Evolutionary conservation across 495 filamentous ascomycete species (phyloP), one percentile per base, ranked within the genome.

Genomic region (Pyronema omphalodes): DNA sequence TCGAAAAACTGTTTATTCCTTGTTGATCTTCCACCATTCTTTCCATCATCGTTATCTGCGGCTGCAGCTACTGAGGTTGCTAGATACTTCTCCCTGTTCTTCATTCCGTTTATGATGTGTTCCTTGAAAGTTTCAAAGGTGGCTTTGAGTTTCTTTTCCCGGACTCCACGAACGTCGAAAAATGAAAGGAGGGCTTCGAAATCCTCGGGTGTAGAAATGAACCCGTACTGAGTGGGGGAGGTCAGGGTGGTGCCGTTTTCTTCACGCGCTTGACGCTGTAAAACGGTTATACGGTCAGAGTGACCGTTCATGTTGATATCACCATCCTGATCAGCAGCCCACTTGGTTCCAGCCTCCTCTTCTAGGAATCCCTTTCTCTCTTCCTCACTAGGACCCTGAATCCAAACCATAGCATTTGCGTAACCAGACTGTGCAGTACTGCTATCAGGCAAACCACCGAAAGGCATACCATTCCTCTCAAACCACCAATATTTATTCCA

Each of bases 401-500:
- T 80, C 91, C 91, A 98, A 40, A 98, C 70, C 52, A 87, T 84
- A 7, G 86, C 91, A 65, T 96, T 98, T 9, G 93, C 88, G 62
- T 95, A 98, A 9, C 76, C 77, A 15, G 88, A 86, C 39, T 80
- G 73, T 0, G 87, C 81, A 3, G 88, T 96, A 5, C 88, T 95
- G 68, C 86, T 91, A 57, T 76, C 73, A 0, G 88, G 89, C 55
- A 94, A 71, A 1, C 93, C 93, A 45, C 73, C 86, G 64, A 86
- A 94, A 1, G 91, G 93, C 91, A 96, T 95, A 29, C 88, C 91
- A 63, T 96, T 98, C 37, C 88, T 83, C 68, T 98, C 91, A 65
- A 95, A 94, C 89, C 89, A 98, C 73, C 88, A 95, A 65, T 96
- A 98, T 17, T 88, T 84, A 64, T 96, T 98, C 79, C 86, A 94